Conservation (phyloP, 1,284 basidiomycete genomes). For the Phlebopus sp. region DNA sequence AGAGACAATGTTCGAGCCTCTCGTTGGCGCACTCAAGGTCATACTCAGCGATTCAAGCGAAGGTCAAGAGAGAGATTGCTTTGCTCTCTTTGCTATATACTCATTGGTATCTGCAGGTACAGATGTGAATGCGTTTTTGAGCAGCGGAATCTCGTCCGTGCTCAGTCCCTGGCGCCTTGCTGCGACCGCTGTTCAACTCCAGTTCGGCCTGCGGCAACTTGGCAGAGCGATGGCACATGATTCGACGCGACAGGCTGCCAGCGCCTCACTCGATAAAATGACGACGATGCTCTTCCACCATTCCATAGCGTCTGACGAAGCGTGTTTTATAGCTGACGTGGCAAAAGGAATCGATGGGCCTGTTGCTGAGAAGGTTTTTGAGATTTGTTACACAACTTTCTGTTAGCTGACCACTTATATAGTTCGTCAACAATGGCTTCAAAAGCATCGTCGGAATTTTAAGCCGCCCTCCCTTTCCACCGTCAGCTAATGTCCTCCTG, state of each 20-base stretch:
- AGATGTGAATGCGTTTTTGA: conserved; percentile 49
- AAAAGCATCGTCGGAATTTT: conserved; percentile 61
- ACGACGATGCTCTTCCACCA: conserved; percentile 66
- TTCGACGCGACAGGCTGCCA: conserved; percentile 49
- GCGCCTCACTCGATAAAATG: conserved; percentile 58
- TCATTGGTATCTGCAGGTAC: conserved; percentile 21
- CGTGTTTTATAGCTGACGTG: conserved; percentile 77
- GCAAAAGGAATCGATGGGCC: conserved; percentile 61
- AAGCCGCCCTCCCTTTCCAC: conserved; percentile 32
- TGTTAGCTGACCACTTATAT: background rate
- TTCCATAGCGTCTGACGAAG: conserved; percentile 70
- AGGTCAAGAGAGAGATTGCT: conserved; percentile 29
- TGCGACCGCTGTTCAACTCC: conserved; percentile 73
- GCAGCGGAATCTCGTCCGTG: conserved; percentile 60
- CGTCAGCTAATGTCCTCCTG: conserved; percentile 30
- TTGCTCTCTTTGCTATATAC: background rate
- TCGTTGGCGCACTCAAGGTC: conserved; percentile 61
- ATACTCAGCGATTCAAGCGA: conserved; percentile 56
- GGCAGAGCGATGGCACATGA: conserved; percentile 61
- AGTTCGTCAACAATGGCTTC: conserved; percentile 78
- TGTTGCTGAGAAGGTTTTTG: conserved; percentile 64
- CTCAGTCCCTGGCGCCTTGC: conserved; percentile 80
- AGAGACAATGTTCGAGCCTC: conserved; percentile 55
- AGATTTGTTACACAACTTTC: background rate
- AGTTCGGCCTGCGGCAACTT: conserved; percentile 69